Percentiles rank a stretch among this genome's conserved stretches.
phyloP scores from a whole-genome alignment of 2,329 filamentous ascomycete genomes.

The Amesomyces nigricolor region DNA sequence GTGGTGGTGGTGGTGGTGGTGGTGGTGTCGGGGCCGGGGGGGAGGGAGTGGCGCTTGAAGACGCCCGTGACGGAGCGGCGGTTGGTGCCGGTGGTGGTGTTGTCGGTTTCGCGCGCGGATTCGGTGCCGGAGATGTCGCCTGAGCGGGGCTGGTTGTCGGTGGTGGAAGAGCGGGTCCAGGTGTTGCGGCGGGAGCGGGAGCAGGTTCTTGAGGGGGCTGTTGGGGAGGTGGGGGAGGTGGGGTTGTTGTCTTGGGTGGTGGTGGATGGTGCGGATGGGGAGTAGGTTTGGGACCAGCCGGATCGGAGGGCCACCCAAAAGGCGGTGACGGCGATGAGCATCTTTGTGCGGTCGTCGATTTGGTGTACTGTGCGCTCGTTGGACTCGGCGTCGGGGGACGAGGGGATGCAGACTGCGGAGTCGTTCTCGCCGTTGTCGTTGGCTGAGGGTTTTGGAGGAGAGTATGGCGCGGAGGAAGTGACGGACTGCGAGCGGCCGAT shows the following conservation, averaged over 20 bases:
- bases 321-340: constrained; percentile 47
- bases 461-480: constrained; percentile 4
- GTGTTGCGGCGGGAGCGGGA: constrained; percentile 19
- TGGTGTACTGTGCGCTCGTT: constrained; percentile 32
- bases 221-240: neutral
- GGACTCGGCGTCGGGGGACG: constrained; percentile 12
- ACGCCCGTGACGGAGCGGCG: neutral
- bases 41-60: constrained; percentile 15
- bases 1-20: neutral
- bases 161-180: constrained; percentile 19
- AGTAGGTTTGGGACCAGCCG: constrained; percentile 31
- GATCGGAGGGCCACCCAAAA: constrained; percentile 47
- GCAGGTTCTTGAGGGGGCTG: neutral
- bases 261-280: neutral
- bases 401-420: constrained; percentile 16
- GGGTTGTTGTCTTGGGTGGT: neutral
- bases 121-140: neutral
- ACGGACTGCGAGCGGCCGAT: constrained; percentile 13
- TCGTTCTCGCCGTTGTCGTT: constrained; percentile 24
- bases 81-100: too few species aligned
- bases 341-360: constrained; percentile 41
- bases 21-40: neutral
- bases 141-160: constrained; percentile 12
- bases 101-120: neutral
- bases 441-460: constrained; percentile 15